phyloP scores from a whole-genome alignment of 2,329 filamentous ascomycete genomes.

The Blumeria hordei region DNA sequence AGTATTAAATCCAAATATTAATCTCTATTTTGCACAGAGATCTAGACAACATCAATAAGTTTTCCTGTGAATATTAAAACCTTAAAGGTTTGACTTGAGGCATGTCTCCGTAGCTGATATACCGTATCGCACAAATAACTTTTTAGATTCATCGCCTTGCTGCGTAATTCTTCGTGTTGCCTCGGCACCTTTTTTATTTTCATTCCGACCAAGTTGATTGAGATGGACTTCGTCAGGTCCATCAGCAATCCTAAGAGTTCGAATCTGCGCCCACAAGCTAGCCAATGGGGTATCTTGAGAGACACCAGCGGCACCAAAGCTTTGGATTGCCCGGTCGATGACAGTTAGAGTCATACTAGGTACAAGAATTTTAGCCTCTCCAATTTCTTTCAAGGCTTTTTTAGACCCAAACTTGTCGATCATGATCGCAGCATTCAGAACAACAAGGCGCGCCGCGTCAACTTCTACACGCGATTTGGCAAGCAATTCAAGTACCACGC shows the following conservation, averaged over 20 bases:
- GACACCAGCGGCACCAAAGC: conserved; percentile 75
- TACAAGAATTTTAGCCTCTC: conserved; percentile 80
- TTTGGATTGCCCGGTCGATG: conserved; percentile 84
- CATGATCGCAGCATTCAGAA: conserved; percentile 83
- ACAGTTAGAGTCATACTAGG: conserved; percentile 62
- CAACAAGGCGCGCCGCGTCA: conserved; percentile 68
- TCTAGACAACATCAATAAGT: no score
- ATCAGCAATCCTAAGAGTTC: conserved; percentile 70
- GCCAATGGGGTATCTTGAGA: conserved; percentile 87
- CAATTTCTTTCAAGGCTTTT: conserved; percentile 75
- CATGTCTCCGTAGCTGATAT: conserved; percentile 16
- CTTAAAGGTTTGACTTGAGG: conserved; percentile 14
- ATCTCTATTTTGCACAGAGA: no score
- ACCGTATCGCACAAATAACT: conserved; percentile 37
- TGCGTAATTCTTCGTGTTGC: conserved; percentile 34
- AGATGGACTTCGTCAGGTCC: conserved; percentile 92
- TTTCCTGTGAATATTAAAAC: background rate
- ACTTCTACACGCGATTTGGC: conserved; percentile 84
- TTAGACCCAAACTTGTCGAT: conserved; percentile 84
- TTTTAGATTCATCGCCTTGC: conserved; percentile 39
- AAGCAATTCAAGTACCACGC: conserved; percentile 86
- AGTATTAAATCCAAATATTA: background rate
- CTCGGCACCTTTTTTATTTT: conserved; percentile 44
- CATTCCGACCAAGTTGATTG: conserved; percentile 56
- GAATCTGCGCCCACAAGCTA: conserved; percentile 54